phyloP scores from a whole-genome alignment of 768 basidiomycete genomes.

The Tephrocybe sp. region DNA sequence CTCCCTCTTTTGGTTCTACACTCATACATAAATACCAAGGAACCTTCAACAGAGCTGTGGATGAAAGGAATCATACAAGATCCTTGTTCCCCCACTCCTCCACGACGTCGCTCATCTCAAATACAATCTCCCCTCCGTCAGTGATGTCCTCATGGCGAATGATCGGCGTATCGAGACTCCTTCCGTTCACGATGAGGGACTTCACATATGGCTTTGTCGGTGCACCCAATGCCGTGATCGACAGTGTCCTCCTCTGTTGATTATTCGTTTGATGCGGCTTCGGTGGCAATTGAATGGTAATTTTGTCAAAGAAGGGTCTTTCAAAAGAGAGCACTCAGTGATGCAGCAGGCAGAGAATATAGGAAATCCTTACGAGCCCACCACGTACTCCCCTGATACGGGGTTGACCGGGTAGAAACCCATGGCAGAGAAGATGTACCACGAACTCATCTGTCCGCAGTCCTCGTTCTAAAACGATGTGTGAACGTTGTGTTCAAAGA shows the following conservation, averaged over 20 bases:
- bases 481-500: background rate
- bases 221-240: slow-evolving; percentile 58
- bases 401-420: slow-evolving; percentile 89
- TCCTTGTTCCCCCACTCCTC: slow-evolving; percentile 18
- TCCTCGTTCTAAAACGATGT: slow-evolving; percentile 67
- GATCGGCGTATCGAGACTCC: slow-evolving; percentile 39
- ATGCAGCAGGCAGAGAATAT: background rate
- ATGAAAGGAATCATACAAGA: too few species aligned
- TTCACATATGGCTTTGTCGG: slow-evolving; percentile 60
- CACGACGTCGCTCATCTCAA: slow-evolving; percentile 22
- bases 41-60: too few species aligned
- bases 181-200: slow-evolving; percentile 57
- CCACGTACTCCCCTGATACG: slow-evolving; percentile 69
- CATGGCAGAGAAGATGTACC: slow-evolving; percentile 82
- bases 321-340: background rate
- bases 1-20: too few species aligned
- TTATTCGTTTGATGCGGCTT: slow-evolving; percentile 11
- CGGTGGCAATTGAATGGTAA: slow-evolving; percentile 56
- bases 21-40: too few species aligned
- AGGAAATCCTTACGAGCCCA: slow-evolving; percentile 61
- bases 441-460: slow-evolving; percentile 89
- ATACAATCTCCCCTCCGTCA: slow-evolving; percentile 19
- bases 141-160: slow-evolving; percentile 54
- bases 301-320: slow-evolving; percentile 51
- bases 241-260: slow-evolving; percentile 32